Percentiles rank a stretch among this genome's conserved stretches.
phyloP scores from a whole-genome alignment of 1,139 yeast genomes.

The Protomyces lactucae-debilis region DNA sequence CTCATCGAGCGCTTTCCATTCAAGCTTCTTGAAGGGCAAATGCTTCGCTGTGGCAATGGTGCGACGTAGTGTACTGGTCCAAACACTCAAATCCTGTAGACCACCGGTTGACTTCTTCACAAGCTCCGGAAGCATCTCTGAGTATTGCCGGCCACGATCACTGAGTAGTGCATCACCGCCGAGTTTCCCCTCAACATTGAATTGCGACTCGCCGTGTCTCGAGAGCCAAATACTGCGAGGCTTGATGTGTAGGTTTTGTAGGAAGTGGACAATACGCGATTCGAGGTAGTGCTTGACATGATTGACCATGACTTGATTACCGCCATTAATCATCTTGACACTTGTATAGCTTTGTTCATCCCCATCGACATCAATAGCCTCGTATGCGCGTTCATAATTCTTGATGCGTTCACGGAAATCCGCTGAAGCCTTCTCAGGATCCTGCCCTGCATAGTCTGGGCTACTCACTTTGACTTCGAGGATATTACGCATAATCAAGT shows the following conservation, averaged over 20 bases:
- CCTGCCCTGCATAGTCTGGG: slow-evolving; percentile 74
- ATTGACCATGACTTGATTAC: slow-evolving; percentile 81
- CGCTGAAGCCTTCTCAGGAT: slow-evolving; percentile 63
- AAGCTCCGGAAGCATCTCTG: slow-evolving; percentile 72
- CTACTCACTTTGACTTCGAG: slow-evolving; percentile 80
- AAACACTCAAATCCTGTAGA: slow-evolving; percentile 74
- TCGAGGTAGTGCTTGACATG: slow-evolving; percentile 83
- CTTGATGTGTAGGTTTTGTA: slow-evolving; percentile 89
- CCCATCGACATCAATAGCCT: slow-evolving; percentile 53
- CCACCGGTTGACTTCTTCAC: slow-evolving; percentile 65
- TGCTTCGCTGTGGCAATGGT: slow-evolving; percentile 89
- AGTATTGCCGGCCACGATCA: slow-evolving; percentile 80
- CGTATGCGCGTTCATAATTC: slow-evolving; percentile 67
- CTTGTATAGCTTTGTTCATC: slow-evolving; percentile 66
- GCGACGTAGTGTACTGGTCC: slow-evolving; percentile 91
- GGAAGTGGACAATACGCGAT: slow-evolving; percentile 87
- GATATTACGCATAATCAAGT: slow-evolving; percentile 70
- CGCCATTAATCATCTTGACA: slow-evolving; percentile 80
- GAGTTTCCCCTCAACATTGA: slow-evolving; percentile 85
- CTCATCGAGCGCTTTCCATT: slow-evolving; percentile 96
- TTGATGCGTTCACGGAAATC: slow-evolving; percentile 72
- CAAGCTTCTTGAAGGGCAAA: slow-evolving; percentile 75
- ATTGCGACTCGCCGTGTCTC: slow-evolving; percentile 91
- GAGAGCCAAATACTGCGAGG: slow-evolving; percentile 90
- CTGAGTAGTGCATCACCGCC: slow-evolving; percentile 93